Conservation (phyloP, 768 basidiomycete genomes). For the Rhodosporidiobolus odoratus region DNA sequence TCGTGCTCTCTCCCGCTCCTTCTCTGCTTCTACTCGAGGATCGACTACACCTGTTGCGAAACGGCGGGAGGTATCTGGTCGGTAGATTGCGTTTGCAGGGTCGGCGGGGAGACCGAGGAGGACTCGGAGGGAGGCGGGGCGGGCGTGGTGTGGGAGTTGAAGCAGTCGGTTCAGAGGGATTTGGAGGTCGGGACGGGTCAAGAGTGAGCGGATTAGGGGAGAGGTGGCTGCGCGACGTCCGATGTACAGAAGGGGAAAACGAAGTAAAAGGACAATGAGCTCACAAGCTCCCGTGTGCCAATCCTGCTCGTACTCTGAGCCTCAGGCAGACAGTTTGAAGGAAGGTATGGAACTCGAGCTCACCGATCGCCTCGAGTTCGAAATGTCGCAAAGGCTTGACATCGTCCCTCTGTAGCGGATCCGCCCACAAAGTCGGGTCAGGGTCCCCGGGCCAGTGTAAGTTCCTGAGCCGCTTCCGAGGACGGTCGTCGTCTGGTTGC, state of each 20-base stretch:
- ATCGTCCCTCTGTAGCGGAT: constrained; percentile 35
- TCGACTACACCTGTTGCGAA: constrained; percentile 20
- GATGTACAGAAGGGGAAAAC: not conserved
- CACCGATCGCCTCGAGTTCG: constrained; percentile 36
- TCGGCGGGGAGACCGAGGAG: constrained; percentile 29
- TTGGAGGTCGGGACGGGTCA: constrained; percentile 13
- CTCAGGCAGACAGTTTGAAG: too few species aligned
- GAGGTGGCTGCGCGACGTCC: constrained; percentile 9
- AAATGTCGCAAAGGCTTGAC: constrained; percentile 32
- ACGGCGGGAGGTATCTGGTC: constrained; percentile 7
- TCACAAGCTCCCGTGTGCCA: not conserved
- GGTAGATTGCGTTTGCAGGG: not conserved
- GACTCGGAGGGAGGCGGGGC: constrained; percentile 18
- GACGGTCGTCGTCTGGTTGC: constrained; percentile 15
- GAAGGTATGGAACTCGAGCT: not conserved
- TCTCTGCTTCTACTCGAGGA: not conserved
- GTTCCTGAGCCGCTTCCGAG: constrained; percentile 30
- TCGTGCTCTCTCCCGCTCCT: constrained; percentile 5
- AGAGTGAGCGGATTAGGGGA: constrained; percentile 13
- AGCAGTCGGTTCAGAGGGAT: constrained; percentile 11
- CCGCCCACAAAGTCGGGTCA: constrained; percentile 26
- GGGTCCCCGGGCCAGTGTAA: constrained; percentile 38
- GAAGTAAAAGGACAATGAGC: not conserved
- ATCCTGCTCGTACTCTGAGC: too few species aligned
- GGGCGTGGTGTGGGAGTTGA: constrained; percentile 17